Evolutionary conservation across 2,329 filamentous ascomycete species (phyloP).

Genomic region (Colletotrichum limetticola): DNA sequence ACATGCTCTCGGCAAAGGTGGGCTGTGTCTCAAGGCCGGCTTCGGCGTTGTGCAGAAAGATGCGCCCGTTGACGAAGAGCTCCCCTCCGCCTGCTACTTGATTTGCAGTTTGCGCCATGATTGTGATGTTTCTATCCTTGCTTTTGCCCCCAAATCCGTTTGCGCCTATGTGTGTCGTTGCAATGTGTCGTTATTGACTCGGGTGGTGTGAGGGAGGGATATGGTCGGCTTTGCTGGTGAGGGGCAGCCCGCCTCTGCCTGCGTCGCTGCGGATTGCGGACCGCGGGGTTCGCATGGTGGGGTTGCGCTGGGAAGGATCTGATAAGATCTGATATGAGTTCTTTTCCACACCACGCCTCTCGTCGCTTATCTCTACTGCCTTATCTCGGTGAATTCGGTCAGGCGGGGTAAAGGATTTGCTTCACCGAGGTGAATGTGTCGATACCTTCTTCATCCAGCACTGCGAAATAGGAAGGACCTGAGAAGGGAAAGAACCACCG

Average conservation of each 20-base stretch:
- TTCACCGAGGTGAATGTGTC: neutral
- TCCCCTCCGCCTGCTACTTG: neutral
- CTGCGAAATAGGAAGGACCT: neutral
- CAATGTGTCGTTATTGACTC: constrained; percentile 4
- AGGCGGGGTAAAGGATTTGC: neutral
- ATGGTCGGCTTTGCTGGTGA: neutral
- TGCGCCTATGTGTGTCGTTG: neutral
- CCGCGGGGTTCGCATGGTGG: constrained; percentile 30
- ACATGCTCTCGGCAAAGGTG: constrained; percentile 36
- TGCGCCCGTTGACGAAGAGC: constrained; percentile 36
- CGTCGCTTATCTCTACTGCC: neutral
- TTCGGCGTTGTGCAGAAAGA: constrained; percentile 32
- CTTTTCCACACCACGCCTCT: neutral
- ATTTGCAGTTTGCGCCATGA: neutral
- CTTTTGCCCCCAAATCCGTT: too few relatives aligned
- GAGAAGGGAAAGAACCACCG: neutral
- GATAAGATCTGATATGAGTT: constrained; percentile 21
- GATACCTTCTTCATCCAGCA: neutral
- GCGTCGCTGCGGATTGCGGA: neutral
- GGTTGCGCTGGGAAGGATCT: constrained; percentile 11
- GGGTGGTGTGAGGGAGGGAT: neutral
- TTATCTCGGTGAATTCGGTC: neutral
- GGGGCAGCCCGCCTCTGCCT: neutral
- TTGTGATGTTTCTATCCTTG: neutral
- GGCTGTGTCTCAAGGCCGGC: constrained; percentile 30